These are phyloP conservation scores for Platanthera guangdongensis DNA, from an alignment of 106 monocot genomes.

Conservation along the genomic window DNA sequence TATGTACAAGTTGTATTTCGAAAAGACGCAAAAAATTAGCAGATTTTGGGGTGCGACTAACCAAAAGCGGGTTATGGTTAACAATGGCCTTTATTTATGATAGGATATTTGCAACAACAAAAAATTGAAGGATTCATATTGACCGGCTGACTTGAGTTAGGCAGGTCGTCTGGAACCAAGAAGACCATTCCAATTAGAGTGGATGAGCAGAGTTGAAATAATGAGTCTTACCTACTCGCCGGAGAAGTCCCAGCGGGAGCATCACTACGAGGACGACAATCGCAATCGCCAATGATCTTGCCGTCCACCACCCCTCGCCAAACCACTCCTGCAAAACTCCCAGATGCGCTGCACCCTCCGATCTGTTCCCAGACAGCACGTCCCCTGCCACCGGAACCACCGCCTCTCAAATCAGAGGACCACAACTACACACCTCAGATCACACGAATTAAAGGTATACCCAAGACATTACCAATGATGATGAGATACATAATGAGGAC, in stretches of 20 bases:
- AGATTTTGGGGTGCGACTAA: no score
- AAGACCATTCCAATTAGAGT: not conserved
- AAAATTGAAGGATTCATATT: no score
- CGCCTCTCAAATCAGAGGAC: not conserved
- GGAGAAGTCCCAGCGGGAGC: constrained; percentile 38
- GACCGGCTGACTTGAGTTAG: no score
- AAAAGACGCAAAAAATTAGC: no score
- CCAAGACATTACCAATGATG: constrained; percentile 20
- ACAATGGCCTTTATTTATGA: no score
- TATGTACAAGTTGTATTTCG: no score
- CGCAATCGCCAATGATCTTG: constrained; percentile 25
- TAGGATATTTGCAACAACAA: no score
- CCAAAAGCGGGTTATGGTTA: no score
- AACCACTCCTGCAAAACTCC: constrained; percentile 59
- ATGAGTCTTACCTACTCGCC: constrained; percentile 34
- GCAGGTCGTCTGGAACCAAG: no score
- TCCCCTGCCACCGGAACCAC: constrained; percentile 35
- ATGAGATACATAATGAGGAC: constrained; percentile 20
- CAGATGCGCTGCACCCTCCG: constrained; percentile 27
- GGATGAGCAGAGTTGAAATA: not conserved
- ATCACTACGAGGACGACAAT: constrained; percentile 21
- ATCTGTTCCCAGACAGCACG: constrained; percentile 40
- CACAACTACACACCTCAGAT: constrained; percentile 7
- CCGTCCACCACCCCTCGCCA: constrained; percentile 50
- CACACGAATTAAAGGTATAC: constrained; percentile 1